phyloP scores from a whole-genome alignment of 352 stramenopile species.

The Phytophthora fragariaefolia region DNA sequence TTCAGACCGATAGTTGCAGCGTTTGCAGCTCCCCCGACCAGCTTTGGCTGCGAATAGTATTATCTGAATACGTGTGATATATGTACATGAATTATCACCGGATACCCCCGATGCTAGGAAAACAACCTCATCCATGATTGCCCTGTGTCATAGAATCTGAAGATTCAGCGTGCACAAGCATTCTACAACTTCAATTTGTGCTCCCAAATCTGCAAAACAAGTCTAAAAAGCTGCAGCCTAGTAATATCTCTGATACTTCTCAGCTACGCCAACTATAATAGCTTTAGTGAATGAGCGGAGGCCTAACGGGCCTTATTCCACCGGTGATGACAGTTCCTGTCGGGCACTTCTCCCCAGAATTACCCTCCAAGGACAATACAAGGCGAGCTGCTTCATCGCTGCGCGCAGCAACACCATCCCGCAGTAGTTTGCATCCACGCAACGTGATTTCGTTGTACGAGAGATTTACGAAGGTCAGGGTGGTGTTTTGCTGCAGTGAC shows the following conservation, averaged over 20 bases:
- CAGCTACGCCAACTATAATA: no score
- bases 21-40: conserved; percentile 18
- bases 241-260: no score
- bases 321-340: conserved; percentile 43
- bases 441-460: conserved; percentile 85
- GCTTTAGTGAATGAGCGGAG: conserved; percentile 17
- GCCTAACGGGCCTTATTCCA: conserved; percentile 26
- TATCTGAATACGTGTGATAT: no score
- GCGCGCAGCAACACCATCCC: conserved; percentile 47
- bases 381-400: conserved; percentile 25
- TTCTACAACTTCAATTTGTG: neutral
- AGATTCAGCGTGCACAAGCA: no score
- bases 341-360: conserved; percentile 45
- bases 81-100: no score
- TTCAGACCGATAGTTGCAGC: no score
- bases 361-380: conserved; percentile 43
- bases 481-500: conserved; percentile 47
- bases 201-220: neutral
- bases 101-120: no score
- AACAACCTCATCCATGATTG: no score
- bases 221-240: neutral
- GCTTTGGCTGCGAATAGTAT: conserved; percentile 1
- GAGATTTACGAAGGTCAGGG: conserved; percentile 61
- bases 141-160: no score
- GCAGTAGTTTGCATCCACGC: conserved; percentile 73